Base-by-base conservation (phyloP, 768 basidiomycete genomes). In the Boletus fagicola region DNA sequence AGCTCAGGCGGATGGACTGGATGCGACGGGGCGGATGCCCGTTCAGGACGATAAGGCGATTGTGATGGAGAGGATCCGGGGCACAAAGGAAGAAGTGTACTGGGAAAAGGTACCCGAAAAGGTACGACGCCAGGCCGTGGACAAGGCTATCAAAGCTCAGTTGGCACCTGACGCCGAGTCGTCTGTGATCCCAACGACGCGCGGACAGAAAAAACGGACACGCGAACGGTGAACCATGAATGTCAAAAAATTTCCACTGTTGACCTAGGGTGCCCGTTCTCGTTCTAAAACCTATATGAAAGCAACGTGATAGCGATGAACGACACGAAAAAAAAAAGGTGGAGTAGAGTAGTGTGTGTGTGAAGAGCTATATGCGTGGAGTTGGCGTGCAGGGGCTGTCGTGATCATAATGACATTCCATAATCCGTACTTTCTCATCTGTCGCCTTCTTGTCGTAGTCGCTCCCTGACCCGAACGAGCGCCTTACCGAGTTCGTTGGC, bases 91-190 rank as follows among this genome's bases (percentile, higher is more conserved):
- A 62, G 82, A 80, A 56, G 53, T 92, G 38, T 92, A 92, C 63
- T 92, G 90, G 91, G 80, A 84, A 53, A 86, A 86, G 58, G 84
- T 92, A 0, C 91, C 91, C 0, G 83, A 86, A 65, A 90, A 87
- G 66, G 77, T 91, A 26, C 76, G 84, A 16, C 69, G 73, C 48
- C 79, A 83, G 61, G 89, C 90, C 0, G 80, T 89, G 40, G 76
- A 77, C 43, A 82, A 76, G 65, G 79, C 77, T 5, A 10, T 67
- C 28, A 51, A 58, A 11, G 56, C 44, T 8, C 54, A 59, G 26
- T 35, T 24, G 3, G 6, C 36, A 1, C 1, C 18, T 8, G 18
- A 1, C 28, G 28, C 49, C 3, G 26, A 40, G 12, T n/a, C 12
- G 10, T 46, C 48, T 8, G 11, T n/a, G 39, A 36, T 48, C 15